Percentiles rank a stretch among this genome's conserved stretches.
phyloP scores from a whole-genome alignment of 306 rosid species.

The Casuarina glauca region DNA sequence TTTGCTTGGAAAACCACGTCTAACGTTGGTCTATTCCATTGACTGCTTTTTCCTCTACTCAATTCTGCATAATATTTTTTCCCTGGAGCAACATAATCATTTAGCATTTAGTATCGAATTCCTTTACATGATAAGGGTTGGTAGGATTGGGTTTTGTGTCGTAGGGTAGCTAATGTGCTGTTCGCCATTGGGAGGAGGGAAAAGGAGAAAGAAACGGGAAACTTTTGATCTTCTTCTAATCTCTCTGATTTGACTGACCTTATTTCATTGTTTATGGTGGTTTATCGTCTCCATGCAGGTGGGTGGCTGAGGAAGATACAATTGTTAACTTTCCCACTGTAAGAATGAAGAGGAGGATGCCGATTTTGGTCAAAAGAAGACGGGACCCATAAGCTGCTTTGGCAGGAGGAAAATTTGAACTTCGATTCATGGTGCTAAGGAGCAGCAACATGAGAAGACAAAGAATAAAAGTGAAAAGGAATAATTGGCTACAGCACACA shows the following conservation, averaged over 20 bases:
- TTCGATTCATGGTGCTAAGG: conserved; percentile 11
- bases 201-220: not conserved
- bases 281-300: conserved; percentile 26
- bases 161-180: too few relatives aligned
- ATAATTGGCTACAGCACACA: conserved; percentile 9
- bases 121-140: not conserved
- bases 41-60: conserved; percentile 9
- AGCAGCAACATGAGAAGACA: conserved; percentile 15
- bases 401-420: not conserved
- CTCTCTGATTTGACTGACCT: not conserved
- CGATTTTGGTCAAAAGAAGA: conserved; percentile 38
- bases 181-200: not conserved
- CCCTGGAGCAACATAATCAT: not conserved
- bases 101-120: not conserved
- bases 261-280: not conserved
- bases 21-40: conserved; percentile 4
- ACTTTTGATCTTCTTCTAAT: not conserved
- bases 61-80: not conserved
- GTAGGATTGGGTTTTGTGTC: too few relatives aligned
- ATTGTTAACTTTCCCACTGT: conserved; percentile 48
- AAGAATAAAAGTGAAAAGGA: not conserved
- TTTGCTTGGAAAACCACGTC: not conserved
- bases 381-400: conserved; percentile 6
- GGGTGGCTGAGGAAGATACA: conserved; percentile 46
- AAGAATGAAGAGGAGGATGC: conserved; percentile 51